These are phyloP conservation scores for Juglanconis oblonga DNA, from an alignment of 2,329 filamentous ascomycete genomes.

Conservation along the genomic window DNA sequence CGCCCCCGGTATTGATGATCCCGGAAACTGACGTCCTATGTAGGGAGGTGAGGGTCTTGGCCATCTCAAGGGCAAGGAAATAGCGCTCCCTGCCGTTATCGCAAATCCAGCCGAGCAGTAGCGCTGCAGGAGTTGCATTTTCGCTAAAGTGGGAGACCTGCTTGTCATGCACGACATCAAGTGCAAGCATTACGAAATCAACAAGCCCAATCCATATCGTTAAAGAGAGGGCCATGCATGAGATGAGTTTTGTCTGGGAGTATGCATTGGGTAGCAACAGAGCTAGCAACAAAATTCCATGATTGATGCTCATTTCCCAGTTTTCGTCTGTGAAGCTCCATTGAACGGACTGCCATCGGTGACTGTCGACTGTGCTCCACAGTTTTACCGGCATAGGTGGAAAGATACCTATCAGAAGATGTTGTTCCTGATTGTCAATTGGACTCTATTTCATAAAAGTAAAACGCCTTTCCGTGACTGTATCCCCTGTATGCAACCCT, in stretches of 20 bases:
- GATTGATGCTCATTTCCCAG: neutral
- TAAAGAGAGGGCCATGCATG: neutral
- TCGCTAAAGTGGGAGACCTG: neutral
- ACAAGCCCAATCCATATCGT: neutral
- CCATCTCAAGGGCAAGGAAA: conserved; percentile 48
- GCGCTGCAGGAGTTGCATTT: neutral
- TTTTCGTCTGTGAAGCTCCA: too few species aligned
- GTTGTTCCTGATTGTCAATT: neutral
- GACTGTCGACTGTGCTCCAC: too few species aligned
- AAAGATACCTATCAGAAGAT: neutral
- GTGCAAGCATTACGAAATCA: neutral
- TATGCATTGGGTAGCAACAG: neutral
- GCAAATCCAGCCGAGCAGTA: conserved; percentile 33
- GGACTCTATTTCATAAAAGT: neutral
- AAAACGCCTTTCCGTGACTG: neutral
- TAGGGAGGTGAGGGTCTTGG: conserved; percentile 64
- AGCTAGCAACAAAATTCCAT: neutral
- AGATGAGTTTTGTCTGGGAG: neutral
- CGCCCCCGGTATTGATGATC: neutral
- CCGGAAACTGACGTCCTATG: conserved; percentile 19
- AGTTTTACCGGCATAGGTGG: too few species aligned
- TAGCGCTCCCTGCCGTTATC: conserved; percentile 51
- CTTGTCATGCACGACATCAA: neutral
- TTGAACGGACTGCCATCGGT: too few species aligned
- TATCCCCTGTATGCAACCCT: neutral